Percentiles rank a stretch among this genome's conserved stretches.
Conservation (phyloP, 1,284 basidiomycete species). For the Rhizoctonia solani region DNA sequence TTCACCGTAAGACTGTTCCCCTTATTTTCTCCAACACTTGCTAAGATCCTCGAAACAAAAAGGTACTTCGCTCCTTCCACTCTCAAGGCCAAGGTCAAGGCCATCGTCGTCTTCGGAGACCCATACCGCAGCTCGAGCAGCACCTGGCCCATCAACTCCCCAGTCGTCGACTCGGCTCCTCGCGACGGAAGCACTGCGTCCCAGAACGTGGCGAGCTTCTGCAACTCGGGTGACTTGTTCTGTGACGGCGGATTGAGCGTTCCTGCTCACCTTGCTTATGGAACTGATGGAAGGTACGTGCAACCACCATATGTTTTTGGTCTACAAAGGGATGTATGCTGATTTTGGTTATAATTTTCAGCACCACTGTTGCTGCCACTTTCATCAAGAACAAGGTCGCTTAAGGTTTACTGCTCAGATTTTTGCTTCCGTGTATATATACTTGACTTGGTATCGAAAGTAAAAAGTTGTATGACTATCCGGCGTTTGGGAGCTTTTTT, state of each 20-base stretch:
- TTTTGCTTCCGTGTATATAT: too few species aligned
- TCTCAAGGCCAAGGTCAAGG: constrained; percentile 9
- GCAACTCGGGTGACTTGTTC: constrained; percentile 26
- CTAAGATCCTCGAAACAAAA: too few species aligned
- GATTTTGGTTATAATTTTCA: neutral
- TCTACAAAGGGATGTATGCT: neutral
- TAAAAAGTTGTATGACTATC: too few species aligned
- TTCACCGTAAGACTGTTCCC: constrained; percentile 27
- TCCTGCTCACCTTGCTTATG: constrained; percentile 29
- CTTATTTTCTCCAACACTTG: too few species aligned
- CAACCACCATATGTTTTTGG: too few species aligned
- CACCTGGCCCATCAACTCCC: constrained; percentile 16
- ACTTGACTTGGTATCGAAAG: too few species aligned
- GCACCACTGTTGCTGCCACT: constrained; percentile 19
- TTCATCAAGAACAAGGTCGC: constrained; percentile 20
- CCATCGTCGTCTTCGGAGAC: constrained; percentile 27
- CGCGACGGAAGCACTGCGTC: constrained; percentile 8
- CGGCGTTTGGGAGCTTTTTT: too few species aligned
- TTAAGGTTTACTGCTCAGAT: too few species aligned
- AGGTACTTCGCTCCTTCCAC: too few species aligned
- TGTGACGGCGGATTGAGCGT: constrained; percentile 14
- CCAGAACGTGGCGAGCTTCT: constrained; percentile 21
- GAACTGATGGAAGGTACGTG: constrained; percentile 29
- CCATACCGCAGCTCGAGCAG: constrained; percentile 18
- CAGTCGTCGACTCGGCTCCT: constrained; percentile 19